These are phyloP conservation scores for Extremus antarcticus DNA, from an alignment of 495 filamentous ascomycete species.

Conservation along the genomic window DNA sequence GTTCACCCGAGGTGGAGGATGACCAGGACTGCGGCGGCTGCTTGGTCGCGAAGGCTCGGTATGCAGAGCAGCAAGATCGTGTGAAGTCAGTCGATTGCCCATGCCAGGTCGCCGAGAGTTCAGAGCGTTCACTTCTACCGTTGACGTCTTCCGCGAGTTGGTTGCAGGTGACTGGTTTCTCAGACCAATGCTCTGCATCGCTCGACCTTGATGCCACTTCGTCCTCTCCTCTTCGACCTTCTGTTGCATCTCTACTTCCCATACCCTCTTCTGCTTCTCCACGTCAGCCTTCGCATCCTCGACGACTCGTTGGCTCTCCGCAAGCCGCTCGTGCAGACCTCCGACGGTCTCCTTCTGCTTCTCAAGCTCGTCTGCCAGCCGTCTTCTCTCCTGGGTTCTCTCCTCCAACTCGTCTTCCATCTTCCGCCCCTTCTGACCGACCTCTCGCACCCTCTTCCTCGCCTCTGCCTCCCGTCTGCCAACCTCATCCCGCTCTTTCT, in stretches of 20 bases:
- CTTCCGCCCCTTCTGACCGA: constrained; percentile 59
- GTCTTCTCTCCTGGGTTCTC: constrained; percentile 51
- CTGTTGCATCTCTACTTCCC: constrained; percentile 49
- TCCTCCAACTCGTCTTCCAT: constrained; percentile 77
- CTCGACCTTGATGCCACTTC: constrained; percentile 57
- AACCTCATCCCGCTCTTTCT: constrained; percentile 83
- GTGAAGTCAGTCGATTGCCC: constrained; percentile 17
- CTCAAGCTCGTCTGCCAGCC: constrained; percentile 45
- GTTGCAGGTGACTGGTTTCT: constrained; percentile 21
- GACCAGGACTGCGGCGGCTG: not conserved
- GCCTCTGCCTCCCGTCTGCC: constrained; percentile 74
- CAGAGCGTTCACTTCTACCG: constrained; percentile 14
- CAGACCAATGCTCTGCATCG: constrained; percentile 3
- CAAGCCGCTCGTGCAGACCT: constrained; percentile 49
- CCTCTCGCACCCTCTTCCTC: constrained; percentile 74
- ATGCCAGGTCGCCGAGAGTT: constrained; percentile 14
- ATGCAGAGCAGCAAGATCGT: constrained; percentile 34
- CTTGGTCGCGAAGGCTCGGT: constrained; percentile 1
- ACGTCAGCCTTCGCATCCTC: constrained; percentile 48
- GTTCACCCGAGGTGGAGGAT: not conserved
- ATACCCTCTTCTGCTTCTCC: constrained; percentile 57
- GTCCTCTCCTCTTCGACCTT: constrained; percentile 61
- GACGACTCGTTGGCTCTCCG: constrained; percentile 54
- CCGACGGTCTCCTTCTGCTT: constrained; percentile 55
- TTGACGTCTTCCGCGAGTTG: constrained; percentile 18